Base-by-base conservation (phyloP, 2,329 filamentous ascomycete species). In the Aspergillus floridensis region DNA sequence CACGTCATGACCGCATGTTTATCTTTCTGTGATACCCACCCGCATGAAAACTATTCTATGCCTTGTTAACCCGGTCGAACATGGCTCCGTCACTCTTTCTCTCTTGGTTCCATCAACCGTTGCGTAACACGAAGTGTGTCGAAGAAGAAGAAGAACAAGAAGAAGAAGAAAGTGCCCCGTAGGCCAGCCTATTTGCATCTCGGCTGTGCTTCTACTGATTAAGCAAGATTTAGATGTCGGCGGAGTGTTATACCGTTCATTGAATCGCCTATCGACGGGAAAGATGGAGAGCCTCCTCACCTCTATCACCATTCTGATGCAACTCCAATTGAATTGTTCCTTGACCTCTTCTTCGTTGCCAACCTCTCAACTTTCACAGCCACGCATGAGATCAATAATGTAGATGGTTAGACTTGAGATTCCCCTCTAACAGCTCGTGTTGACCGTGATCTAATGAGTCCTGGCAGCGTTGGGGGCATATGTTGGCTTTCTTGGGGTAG, bases 321-420 rank as follows among this genome's bases (percentile, higher is more conserved):
- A 5, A 83, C 78, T 3, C 80, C 82, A n/a, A 77, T 83, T 49
- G 80, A 86, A 66, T 74, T 86, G 3, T 86, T 86, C 67, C 86
- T 83, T 65, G 84, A 86, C 68, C 73, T 86, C 0, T 86, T 86
- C 66, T 85, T 86, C 59, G 83, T 88, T 6, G 86, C 85, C 58
- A 89, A 88, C 65, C 77, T 89, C 56, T 85, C 84, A 4, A 86
- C 86, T 12, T 89, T 89, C 65, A 84, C 82, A 4, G 76, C 76
- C 8, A 76, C 79, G 4, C 80, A 84, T 63, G 81, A 84, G 47
- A 84, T 86, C 62, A 84, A 83, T 64, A 79, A 82, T 62, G 56
- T 73, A 16, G 69, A 76, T 66, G 70, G 74, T 75, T 64, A 65
- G 71, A 68, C 59, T 12, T 8, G 16, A 16, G 38, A 6, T 19